Evolutionary conservation across 768 basidiomycete species (phyloP).

Genomic region (Termitomyces bulborhizus): DNA sequence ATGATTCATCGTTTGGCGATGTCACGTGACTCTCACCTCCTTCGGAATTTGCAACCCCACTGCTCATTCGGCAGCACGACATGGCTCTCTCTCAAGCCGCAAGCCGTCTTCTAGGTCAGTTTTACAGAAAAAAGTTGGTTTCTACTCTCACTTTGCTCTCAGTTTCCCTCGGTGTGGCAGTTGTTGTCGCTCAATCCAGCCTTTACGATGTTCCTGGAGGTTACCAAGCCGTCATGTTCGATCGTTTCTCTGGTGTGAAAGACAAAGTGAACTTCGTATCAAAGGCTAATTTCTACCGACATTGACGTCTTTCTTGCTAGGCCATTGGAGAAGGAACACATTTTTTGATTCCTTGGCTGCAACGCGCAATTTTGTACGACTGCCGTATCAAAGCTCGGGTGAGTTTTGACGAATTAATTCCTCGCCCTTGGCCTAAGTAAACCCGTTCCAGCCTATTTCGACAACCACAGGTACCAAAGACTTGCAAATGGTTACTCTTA

Average conservation of each 20-base stretch:
- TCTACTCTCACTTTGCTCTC: not conserved
- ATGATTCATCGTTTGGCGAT: not conserved
- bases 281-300: not conserved
- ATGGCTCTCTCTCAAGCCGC: constrained; percentile 50
- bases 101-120: constrained; percentile 44
- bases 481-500: constrained; percentile 97
- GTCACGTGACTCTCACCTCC: not conserved
- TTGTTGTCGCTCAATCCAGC: constrained; percentile 42
- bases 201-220: constrained; percentile 82
- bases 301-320: constrained; percentile 30
- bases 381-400: constrained; percentile 96
- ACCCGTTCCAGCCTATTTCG: constrained; percentile 74
- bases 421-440: not conserved
- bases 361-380: constrained; percentile 95
- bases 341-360: constrained; percentile 92
- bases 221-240: constrained; percentile 96
- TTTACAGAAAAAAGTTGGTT: not conserved
- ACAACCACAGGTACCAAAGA: constrained; percentile 98
- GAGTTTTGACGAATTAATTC: constrained; percentile 18
- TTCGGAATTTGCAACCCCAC: not conserved
- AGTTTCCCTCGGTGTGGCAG: constrained; percentile 46
- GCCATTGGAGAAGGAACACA: constrained; percentile 93
- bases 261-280: constrained; percentile 41
- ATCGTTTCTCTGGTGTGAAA: constrained; percentile 90
- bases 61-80: constrained; percentile 5